Conservation (phyloP, 2,329 filamentous ascomycete genomes). For the Aspergillus cejpii region DNA sequence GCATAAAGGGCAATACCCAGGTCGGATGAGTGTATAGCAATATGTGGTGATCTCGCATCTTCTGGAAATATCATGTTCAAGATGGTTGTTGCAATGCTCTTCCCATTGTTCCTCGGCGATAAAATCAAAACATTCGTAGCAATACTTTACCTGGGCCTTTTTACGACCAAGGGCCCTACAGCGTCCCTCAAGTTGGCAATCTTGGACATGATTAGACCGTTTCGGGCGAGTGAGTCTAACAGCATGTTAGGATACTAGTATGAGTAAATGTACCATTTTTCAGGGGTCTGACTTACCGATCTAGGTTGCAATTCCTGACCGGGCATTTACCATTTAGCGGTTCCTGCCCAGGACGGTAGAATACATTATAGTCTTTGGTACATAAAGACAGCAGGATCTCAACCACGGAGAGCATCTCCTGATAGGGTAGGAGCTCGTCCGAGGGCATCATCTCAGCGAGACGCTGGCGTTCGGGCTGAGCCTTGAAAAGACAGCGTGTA, state of each 20-base stretch:
- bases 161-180: background rate
- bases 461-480: constrained; percentile 4
- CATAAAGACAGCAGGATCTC: background rate
- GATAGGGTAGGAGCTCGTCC: constrained; percentile 2
- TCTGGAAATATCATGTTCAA: background rate
- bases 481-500: constrained; percentile 3
- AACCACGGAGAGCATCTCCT: constrained; percentile 4
- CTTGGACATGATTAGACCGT: constrained; percentile 1
- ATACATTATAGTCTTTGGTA: constrained; percentile 2
- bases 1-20: background rate
- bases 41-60: constrained; percentile 1
- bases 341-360: constrained; percentile 1
- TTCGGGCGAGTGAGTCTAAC: background rate
- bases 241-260: background rate
- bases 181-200: background rate
- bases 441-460: constrained; percentile 2
- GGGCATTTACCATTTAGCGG: background rate
- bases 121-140: constrained; percentile 1
- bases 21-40: constrained; percentile 1
- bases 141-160: background rate
- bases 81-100: background rate
- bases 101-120: background rate
- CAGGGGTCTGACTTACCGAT: background rate
- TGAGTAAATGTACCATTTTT: background rate
- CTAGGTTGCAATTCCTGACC: background rate